Evolutionary conservation across 257 asterid species (phyloP).

Genomic region (Capsicum baccatum): DNA sequence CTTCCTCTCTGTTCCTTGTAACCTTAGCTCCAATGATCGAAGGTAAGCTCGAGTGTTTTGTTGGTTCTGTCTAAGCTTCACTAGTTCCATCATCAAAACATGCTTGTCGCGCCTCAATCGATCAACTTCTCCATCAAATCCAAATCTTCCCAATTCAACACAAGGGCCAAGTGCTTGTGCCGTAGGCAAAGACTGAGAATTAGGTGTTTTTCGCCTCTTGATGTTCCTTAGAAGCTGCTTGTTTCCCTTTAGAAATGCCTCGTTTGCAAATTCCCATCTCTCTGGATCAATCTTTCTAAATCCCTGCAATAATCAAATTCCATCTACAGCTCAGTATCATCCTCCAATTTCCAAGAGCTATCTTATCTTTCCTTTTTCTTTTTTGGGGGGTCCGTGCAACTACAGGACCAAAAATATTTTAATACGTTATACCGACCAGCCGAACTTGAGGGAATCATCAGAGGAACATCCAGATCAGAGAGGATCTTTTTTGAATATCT

Average conservation of each 20-base stretch:
- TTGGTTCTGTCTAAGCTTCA: conserved; percentile 72
- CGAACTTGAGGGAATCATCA: conserved; percentile 15
- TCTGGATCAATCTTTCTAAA: conserved; percentile 89
- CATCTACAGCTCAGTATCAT: conserved; percentile 13
- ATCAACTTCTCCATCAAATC: conserved; percentile 57
- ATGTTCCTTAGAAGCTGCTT: conserved; percentile 66
- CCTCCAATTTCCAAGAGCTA: neutral
- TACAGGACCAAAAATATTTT: neutral
- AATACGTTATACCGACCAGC: conserved; percentile 15
- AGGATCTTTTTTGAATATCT: conserved; percentile 14
- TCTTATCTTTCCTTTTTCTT: neutral
- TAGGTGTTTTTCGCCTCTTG: conserved; percentile 56
- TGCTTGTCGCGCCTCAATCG: conserved; percentile 67
- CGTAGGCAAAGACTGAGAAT: conserved; percentile 34
- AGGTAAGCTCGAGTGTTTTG: conserved; percentile 54
- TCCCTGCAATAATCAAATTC: conserved; percentile 66
- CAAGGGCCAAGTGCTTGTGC: conserved; percentile 51
- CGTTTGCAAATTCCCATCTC: conserved; percentile 89
- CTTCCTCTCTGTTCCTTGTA: conserved; percentile 68
- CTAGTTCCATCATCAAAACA: conserved; percentile 54
- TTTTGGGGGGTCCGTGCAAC: neutral
- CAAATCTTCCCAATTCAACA: conserved; percentile 65
- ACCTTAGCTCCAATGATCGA: conserved; percentile 62
- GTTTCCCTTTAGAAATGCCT: conserved; percentile 64
- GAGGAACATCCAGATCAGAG: conserved; percentile 20